phyloP scores from a whole-genome alignment of 2,329 filamentous ascomycete genomes.

The Coniochaeta prunicola region DNA sequence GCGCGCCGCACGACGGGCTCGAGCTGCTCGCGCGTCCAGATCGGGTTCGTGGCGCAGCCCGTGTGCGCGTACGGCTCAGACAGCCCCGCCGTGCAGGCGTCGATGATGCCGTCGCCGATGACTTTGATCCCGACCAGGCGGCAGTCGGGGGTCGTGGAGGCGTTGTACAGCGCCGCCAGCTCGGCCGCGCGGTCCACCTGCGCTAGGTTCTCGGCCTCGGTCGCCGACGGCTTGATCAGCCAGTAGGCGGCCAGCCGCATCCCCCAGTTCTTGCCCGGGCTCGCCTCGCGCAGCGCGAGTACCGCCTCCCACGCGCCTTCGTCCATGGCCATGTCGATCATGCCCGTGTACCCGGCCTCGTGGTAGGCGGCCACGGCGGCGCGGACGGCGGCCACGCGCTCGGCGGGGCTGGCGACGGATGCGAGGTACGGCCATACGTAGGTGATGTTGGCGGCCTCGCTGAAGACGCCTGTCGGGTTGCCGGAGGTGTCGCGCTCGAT shows the following conservation, averaged over 20 bases:
- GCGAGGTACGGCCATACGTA: conserved; percentile 49
- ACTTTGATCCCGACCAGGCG: conserved; percentile 57
- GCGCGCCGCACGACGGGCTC: conserved; percentile 47
- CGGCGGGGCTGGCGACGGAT: conserved; percentile 35
- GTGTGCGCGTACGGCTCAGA: conserved; percentile 49
- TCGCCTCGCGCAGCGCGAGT: conserved; percentile 27
- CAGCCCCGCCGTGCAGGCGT: conserved; percentile 57
- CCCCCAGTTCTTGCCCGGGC: conserved; percentile 22
- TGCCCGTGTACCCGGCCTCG: conserved; percentile 43
- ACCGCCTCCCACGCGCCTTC: conserved; percentile 46
- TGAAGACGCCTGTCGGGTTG: conserved; percentile 40
- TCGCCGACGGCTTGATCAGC: conserved; percentile 40
- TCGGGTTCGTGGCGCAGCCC: conserved; percentile 36
- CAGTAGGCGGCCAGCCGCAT: conserved; percentile 49
- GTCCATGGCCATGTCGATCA: conserved; percentile 54
- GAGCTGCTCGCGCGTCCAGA: conserved; percentile 48
- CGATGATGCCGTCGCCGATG: conserved; percentile 58
- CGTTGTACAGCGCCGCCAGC: conserved; percentile 36
- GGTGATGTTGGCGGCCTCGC: conserved; percentile 44
- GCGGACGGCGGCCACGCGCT: conserved; percentile 37
- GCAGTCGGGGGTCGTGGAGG: conserved; percentile 33
- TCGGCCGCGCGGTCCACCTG: conserved; percentile 45
- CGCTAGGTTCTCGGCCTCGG: conserved; percentile 33
- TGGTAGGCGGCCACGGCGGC: conserved; percentile 41
- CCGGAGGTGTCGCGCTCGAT: conserved; percentile 41